Evolutionary conservation across 2,329 filamentous ascomycete species (phyloP).

Genomic region (Fusarium tjaetaba): DNA sequence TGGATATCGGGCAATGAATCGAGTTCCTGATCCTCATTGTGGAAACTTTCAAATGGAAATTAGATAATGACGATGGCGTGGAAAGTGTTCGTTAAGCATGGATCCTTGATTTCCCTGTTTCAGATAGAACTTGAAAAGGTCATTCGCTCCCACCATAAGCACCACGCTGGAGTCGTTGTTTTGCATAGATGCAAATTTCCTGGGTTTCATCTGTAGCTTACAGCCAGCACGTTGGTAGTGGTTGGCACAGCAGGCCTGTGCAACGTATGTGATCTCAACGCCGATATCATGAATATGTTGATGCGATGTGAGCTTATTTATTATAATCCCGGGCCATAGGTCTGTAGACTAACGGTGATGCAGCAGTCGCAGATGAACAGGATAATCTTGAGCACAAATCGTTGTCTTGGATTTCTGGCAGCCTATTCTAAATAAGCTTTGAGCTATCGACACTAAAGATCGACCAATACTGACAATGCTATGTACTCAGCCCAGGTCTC

Average conservation of each 20-base stretch:
- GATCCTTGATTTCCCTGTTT: not conserved
- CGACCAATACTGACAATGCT: not conserved
- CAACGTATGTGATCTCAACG: not conserved
- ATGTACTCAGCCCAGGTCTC: not conserved
- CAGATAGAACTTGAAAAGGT: not conserved
- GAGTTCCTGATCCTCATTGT: not conserved
- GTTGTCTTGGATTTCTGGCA: not conserved
- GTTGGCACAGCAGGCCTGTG: not conserved
- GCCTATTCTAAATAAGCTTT: slow-evolving; percentile 3
- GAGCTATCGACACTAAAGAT: slow-evolving; percentile 1
- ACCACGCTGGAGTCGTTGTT: not conserved
- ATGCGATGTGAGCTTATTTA: not conserved
- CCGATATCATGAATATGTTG: not conserved
- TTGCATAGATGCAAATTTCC: not conserved
- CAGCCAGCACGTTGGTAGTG: not conserved
- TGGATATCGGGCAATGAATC: not conserved
- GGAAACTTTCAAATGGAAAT: not conserved
- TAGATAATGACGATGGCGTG: not conserved
- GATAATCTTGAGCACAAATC: not conserved
- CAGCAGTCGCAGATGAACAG: not conserved
- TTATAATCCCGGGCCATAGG: not conserved
- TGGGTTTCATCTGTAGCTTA: not conserved
- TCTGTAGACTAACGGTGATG: not conserved
- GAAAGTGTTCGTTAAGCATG: not conserved
- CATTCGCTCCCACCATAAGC: not conserved